These are phyloP conservation scores for Mycena rebaudengoi DNA, from an alignment of 768 basidiomycete genomes.

Conservation along the genomic window DNA sequence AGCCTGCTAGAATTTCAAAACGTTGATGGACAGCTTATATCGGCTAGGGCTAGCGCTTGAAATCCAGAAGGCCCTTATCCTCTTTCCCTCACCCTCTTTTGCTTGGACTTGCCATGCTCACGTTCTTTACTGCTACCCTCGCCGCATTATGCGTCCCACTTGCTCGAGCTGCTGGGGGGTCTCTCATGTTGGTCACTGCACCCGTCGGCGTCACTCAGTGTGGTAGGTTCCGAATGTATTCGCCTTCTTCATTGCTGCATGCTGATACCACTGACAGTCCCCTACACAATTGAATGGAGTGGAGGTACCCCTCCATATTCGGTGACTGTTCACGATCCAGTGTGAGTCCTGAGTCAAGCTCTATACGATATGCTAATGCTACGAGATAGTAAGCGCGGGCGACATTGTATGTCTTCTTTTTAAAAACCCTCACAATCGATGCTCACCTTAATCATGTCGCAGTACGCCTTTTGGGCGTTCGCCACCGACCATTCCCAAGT, in stretches of 20 bases:
- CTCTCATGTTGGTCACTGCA: neutral
- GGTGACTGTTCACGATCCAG: neutral
- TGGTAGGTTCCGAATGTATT: neutral
- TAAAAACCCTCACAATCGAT: neutral
- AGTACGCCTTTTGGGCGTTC: neutral
- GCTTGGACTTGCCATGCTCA: constrained; percentile 12
- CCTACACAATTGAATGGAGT: neutral
- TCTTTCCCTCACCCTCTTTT: neutral
- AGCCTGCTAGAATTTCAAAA: neutral
- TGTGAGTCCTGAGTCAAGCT: neutral
- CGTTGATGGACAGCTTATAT: too few species aligned
- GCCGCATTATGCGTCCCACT: neutral
- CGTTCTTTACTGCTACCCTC: neutral
- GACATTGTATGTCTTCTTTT: neutral
- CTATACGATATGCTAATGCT: neutral
- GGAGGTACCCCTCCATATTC: neutral
- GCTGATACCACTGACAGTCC: neutral
- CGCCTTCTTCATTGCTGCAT: neutral
- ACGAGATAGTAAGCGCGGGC: neutral
- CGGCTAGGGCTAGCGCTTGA: too few species aligned
- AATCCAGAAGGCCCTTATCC: too few species aligned
- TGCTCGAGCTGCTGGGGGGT: neutral
- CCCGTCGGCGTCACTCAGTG: constrained; percentile 7
- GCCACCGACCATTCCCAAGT: neutral
- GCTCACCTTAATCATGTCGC: neutral